These are phyloP conservation scores for Passiflora organensis DNA, from an alignment of 345 rosid genomes.

Conservation along the genomic window DNA sequence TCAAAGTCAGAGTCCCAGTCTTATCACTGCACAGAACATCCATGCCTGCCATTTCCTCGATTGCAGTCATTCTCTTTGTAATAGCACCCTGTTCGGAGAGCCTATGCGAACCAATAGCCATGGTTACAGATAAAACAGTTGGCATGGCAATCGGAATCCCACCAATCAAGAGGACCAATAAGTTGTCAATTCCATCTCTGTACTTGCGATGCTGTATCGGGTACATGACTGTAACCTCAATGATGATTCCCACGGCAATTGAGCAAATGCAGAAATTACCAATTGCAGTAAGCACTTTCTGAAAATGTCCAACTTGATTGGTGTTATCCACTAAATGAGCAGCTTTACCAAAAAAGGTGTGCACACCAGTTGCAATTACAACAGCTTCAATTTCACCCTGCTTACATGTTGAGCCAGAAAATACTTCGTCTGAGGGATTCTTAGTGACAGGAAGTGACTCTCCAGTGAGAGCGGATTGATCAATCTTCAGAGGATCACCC, in stretches of 20 bases:
- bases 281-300: conserved; percentile 72
- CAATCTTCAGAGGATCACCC: conserved; percentile 89
- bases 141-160: conserved; percentile 98
- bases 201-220: conserved; percentile 69
- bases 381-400: conserved; percentile 90
- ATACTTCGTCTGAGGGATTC: conserved; percentile 72
- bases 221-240: conserved; percentile 74
- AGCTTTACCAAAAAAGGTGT: conserved; percentile 92
- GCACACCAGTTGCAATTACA: conserved; percentile 89
- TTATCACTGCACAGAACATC: conserved; percentile 93
- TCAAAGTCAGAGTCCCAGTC: conserved; percentile 82
- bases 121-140: conserved; percentile 84
- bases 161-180: conserved; percentile 82
- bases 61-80: conserved; percentile 95
- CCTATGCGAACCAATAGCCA: conserved; percentile 92
- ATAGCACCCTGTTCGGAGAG: conserved; percentile 85
- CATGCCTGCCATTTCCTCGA: conserved; percentile 96
- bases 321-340: conserved; percentile 93
- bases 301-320: conserved; percentile 91
- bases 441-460: conserved; percentile 87
- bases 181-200: conserved; percentile 78
- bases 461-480: conserved; percentile 93
- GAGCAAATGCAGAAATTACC: conserved; percentile 97
- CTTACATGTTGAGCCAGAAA: conserved; percentile 88
- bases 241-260: conserved; percentile 56